These are phyloP conservation scores for Pseudocercospora musae DNA, from an alignment of 2,329 filamentous ascomycete species.

Conservation along the genomic window DNA sequence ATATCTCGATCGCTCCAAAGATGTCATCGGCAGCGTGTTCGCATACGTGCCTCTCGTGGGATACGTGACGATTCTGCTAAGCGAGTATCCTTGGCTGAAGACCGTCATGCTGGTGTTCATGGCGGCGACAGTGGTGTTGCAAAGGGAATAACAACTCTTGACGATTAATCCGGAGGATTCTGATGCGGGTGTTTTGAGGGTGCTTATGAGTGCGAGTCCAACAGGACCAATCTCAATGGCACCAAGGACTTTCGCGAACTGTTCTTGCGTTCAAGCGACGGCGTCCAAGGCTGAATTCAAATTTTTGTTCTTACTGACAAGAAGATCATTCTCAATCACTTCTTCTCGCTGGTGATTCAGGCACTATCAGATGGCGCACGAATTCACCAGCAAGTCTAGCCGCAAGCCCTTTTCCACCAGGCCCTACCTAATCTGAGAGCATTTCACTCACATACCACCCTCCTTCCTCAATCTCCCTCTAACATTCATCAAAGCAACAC, in stretches of 20 bases:
- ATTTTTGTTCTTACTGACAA: not conserved
- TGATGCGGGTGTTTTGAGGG: not conserved
- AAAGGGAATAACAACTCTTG: conserved; percentile 64
- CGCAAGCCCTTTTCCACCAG: no score
- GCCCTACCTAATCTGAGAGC: no score
- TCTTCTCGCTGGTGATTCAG: no score
- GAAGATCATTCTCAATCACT: not conserved
- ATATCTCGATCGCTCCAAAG: conserved; percentile 72
- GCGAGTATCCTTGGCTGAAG: conserved; percentile 96
- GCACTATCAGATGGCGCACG: no score
- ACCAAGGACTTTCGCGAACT: not conserved
- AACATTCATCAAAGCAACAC: conserved; percentile 60
- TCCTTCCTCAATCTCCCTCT: conserved; percentile 51
- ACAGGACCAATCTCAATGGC: no score
- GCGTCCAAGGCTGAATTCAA: not conserved
- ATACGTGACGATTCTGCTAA: conserved; percentile 93
- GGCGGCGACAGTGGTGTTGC: conserved; percentile 88
- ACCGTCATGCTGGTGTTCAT: conserved; percentile 91
- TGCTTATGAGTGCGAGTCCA: not conserved
- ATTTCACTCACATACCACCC: conserved; percentile 24
- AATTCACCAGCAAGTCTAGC: no score
- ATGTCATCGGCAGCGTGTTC: conserved; percentile 90
- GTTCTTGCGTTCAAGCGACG: not conserved
- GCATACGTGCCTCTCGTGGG: conserved; percentile 93
- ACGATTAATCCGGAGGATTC: not conserved